Base-by-base conservation (phyloP, 306 rosid genomes). In the Vachellia collinsii region DNA sequence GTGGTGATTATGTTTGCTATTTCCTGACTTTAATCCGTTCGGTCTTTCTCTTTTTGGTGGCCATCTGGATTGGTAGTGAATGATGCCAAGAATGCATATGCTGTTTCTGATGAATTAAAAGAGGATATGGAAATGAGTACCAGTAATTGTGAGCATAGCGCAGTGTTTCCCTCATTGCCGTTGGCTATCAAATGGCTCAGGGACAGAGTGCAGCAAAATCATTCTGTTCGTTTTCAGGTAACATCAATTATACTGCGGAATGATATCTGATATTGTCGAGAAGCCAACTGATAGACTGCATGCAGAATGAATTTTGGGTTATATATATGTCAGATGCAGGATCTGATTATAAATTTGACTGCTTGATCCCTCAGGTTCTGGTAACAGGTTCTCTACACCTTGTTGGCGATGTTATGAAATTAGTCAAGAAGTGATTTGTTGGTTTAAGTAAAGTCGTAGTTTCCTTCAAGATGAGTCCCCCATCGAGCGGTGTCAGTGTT, bases 381-480 rank as follows among this genome's bases (percentile, higher is more conserved):
- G 98, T 95, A 56, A 91, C 98, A 7, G 97, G 99, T 73, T 95
- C 98, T 66, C 64, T 95, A 66, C 99, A 95, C 84, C 99, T 95
- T 75, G 85, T 93, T 83, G 99, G 99, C 39, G 99, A 95, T 19
- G 91, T 93, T 70, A 82, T 95, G 91, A 93, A 83, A 89, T 83
- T 89, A 73, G 76, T 93, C 77, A 95, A 88, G 90, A 89, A 89
- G 85, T 94, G 86, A 94, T 76, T 77, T 66, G 71, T 58, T 25
- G 75, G 79, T 39, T 58, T 42, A 59, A 70, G 29, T 42, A 39
- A 29, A 34, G 37, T 59, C 6, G 72, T 86, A 74, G 72, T 41
- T 65, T 77, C 59, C 39, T 78, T 64, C 48, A 66, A 83, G 80
- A 73, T n/a, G 46, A 68, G 72, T 20, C 12, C 56, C 73, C 58